Base-by-base conservation (phyloP, 163 green algal genomes). In the Scenedesmus sp. region DNA sequence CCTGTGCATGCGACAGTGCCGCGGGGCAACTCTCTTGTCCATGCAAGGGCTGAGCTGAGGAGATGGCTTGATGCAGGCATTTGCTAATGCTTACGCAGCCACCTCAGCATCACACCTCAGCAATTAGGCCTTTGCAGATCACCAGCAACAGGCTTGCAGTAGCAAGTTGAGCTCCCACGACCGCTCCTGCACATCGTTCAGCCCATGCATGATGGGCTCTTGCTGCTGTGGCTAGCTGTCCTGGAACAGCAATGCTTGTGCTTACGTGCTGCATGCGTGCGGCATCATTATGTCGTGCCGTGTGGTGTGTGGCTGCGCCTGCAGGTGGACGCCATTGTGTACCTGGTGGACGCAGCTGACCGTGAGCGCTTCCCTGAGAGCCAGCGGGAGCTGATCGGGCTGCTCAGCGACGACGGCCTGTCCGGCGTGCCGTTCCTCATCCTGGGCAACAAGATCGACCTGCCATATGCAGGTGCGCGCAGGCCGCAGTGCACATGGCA, bases 391-490 rank as follows among this genome's bases (percentile, higher is more conserved):
- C 95, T 99, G 13, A 97, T 98, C 81, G 94, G 92, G 3, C 95
- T 99, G 81, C 94, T 99, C 35, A 96, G 94, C 35, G 98, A 99
- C 91, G 98, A 99, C 91, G 96, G 94, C 18, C 95, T 99, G 0
- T 81, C 92, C 37, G 93, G 90, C 49, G 98, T 99, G 65, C 98
- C 98, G 12, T 99, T 99, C 94, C 93, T 99, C 40, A 92, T 99
- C 10, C 95, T 99, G 84, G 98, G 98, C 85, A 99, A 99, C 97
- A 99, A 99, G 94, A 99, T 99, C 86, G 98, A 99, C 93, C 96
- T 99, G 81, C 97, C 98, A 5, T 90, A 94, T 35, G 97, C 96
- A 81, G 65, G 81, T 85, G 46, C 22, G 72, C 37, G 35, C 35
- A 37, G 35, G 20, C n/a, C n/a, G n/a, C n/a, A n/a, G 15, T 30